phyloP scores from a whole-genome alignment of 2,329 filamentous ascomycete species.

The Sordariomycetes sp. region DNA sequence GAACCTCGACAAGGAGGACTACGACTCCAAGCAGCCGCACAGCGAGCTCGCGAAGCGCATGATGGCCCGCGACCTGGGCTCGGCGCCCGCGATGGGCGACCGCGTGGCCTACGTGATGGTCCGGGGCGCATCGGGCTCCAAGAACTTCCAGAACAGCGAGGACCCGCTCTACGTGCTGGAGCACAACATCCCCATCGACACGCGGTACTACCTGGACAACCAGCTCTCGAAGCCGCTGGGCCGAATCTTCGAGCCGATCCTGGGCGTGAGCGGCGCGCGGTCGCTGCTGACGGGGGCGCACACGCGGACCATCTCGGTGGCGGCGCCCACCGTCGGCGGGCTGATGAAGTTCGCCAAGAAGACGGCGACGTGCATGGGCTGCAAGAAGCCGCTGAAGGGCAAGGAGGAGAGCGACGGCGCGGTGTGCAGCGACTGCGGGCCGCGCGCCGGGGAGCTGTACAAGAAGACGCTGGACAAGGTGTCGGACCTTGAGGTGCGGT shows the following conservation, averaged over 20 bases:
- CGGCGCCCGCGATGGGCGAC: slow-evolving; percentile 83
- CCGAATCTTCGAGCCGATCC: slow-evolving; percentile 94
- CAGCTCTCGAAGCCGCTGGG: slow-evolving; percentile 90
- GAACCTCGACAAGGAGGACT: slow-evolving; percentile 35
- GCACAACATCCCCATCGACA: slow-evolving; percentile 96
- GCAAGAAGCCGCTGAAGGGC: slow-evolving; percentile 85
- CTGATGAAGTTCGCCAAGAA: slow-evolving; percentile 99
- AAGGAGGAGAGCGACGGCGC: slow-evolving; percentile 70
- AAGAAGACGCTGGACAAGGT: slow-evolving; percentile 81
- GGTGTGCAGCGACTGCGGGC: slow-evolving; percentile 77
- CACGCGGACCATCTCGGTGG: slow-evolving; percentile 87
- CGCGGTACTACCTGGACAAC: slow-evolving; percentile 97
- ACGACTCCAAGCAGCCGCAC: slow-evolving; percentile 88
- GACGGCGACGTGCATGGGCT: slow-evolving; percentile 96
- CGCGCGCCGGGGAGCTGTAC: slow-evolving; percentile 84
- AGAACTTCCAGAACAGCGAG: slow-evolving; percentile 95
- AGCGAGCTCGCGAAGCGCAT: slow-evolving; percentile 92
- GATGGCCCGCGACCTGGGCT: slow-evolving; percentile 93
- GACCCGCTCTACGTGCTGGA: slow-evolving; percentile 96
- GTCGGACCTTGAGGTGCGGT: slow-evolving; percentile 85
- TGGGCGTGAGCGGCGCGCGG: slow-evolving; percentile 84
- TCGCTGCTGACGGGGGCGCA: slow-evolving; percentile 85
- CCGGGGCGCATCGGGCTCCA: slow-evolving; percentile 78
- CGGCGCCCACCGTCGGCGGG: slow-evolving; percentile 81
- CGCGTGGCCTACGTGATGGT: slow-evolving; percentile 98